phyloP scores from a whole-genome alignment of 164 flowering plant species.

The Vitis rotundifolia region DNA sequence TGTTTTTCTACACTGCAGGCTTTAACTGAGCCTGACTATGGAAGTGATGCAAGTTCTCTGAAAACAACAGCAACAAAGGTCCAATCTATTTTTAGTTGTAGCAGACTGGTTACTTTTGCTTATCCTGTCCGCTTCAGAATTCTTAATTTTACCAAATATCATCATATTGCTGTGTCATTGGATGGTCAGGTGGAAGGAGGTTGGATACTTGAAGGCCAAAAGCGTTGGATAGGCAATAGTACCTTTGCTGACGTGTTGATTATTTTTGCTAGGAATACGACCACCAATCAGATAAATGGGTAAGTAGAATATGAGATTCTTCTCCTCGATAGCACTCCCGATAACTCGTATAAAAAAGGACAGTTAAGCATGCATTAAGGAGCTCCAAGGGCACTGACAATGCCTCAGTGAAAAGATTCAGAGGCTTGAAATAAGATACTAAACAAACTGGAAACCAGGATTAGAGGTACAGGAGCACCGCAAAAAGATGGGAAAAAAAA shows the following conservation, averaged over 20 bases:
- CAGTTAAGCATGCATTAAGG: not conserved
- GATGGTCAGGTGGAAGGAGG: constrained; percentile 80
- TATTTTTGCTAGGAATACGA: constrained; percentile 82
- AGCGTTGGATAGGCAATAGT: constrained; percentile 97
- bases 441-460: not conserved
- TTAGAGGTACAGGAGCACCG: not conserved
- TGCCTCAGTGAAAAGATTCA: no score
- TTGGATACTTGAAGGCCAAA: constrained; percentile 92
- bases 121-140: not conserved
- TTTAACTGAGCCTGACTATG: constrained; percentile 91
- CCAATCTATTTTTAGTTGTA: not conserved
- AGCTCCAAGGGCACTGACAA: not conserved
- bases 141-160: not conserved
- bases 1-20: constrained; percentile 37
- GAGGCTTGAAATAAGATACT: not conserved
- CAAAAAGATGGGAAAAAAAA: not conserved
- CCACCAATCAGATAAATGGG: constrained; percentile 92
- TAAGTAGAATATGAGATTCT: constrained; percentile 15
- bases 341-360: no score
- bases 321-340: no score
- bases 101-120: not conserved
- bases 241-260: constrained; percentile 94
- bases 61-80: constrained; percentile 91
- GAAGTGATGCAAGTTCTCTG: constrained; percentile 95
- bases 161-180: not conserved